Evolutionary conservation across 1,139 yeast species (phyloP).

Genomic region (Kodamaea plutei): DNA sequence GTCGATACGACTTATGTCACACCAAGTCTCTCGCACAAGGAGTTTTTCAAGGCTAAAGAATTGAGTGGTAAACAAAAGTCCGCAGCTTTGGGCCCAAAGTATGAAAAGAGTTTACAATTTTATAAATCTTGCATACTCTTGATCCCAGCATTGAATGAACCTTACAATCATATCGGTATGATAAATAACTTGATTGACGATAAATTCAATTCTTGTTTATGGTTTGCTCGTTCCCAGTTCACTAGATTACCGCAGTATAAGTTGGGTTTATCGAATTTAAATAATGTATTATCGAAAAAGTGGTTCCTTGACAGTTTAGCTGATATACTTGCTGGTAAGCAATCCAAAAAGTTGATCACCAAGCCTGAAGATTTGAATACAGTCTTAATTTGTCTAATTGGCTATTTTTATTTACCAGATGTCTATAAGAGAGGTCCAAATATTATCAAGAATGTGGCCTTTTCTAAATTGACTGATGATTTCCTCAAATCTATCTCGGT

Average conservation of each 20-base stretch:
- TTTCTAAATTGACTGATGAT: slow-evolving; percentile 24
- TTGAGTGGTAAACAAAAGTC: slow-evolving; percentile 32
- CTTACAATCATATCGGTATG: slow-evolving; percentile 63
- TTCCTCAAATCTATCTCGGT: slow-evolving; percentile 16
- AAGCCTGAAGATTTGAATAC: slow-evolving; percentile 17
- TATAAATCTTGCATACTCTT: slow-evolving; percentile 51
- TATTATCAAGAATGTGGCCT: slow-evolving; percentile 22
- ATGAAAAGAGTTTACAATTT: slow-evolving; percentile 37
- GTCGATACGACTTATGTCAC: slow-evolving; percentile 39
- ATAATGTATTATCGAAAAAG: slow-evolving; percentile 26
- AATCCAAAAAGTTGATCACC: not conserved
- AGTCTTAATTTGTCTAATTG: slow-evolving; percentile 25
- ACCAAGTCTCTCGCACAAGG: slow-evolving; percentile 32
- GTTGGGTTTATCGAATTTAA: slow-evolving; percentile 40
- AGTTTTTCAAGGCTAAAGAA: slow-evolving; percentile 32
- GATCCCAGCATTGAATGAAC: slow-evolving; percentile 64
- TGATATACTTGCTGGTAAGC: slow-evolving; percentile 11
- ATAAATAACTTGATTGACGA: slow-evolving; percentile 40
- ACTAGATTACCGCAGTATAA: slow-evolving; percentile 48
- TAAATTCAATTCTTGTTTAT: slow-evolving; percentile 31
- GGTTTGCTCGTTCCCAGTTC: slow-evolving; percentile 56
- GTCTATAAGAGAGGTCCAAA: slow-evolving; percentile 22
- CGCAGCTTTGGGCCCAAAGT: slow-evolving; percentile 19
- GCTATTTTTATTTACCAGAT: slow-evolving; percentile 29
- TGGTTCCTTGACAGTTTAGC: slow-evolving; percentile 26